Evolutionary conservation across 805 yeast species (phyloP).

Genomic region (Zygosaccharomyces kombuchaensis): DNA sequence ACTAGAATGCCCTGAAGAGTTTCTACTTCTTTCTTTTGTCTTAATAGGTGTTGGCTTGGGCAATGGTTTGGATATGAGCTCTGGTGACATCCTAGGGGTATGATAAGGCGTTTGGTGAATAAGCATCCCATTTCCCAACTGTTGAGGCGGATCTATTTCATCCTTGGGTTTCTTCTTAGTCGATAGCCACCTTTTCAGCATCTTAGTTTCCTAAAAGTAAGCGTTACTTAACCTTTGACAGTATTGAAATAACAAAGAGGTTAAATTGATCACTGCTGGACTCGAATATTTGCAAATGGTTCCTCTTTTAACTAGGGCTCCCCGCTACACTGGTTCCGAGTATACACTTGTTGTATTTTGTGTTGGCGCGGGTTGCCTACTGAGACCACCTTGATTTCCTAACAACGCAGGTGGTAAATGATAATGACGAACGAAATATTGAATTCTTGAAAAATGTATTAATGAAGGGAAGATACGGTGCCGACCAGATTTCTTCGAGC

Average conservation of each 20-base stretch:
- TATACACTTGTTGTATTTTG: not conserved
- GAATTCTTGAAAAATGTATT: not conserved
- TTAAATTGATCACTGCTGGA: not conserved
- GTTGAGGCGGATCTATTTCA: slow-evolving; percentile 4
- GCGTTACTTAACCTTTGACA: not conserved
- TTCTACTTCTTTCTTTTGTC: slow-evolving; percentile 3
- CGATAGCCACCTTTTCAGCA: slow-evolving; percentile 25
- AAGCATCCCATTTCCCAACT: not conserved
- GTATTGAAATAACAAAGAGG: not conserved
- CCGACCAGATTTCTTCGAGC: too few species aligned
- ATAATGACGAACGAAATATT: not conserved
- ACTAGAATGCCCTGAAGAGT: slow-evolving; percentile 3
- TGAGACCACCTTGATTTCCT: not conserved
- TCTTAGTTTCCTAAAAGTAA: slow-evolving; percentile 4
- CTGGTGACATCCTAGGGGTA: slow-evolving; percentile 6
- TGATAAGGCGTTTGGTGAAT: slow-evolving; percentile 3
- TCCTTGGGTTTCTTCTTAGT: slow-evolving; percentile 12
- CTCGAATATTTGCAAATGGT: not conserved
- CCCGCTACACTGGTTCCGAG: not conserved
- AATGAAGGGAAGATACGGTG: not conserved
- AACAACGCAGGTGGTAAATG: not conserved
- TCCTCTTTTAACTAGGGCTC: not conserved
- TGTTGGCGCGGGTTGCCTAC: not conserved
- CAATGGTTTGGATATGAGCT: slow-evolving; percentile 3
- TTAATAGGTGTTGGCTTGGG: slow-evolving; percentile 9